Evolutionary conservation across 306 rosid genomes (phyloP).

Genomic region (Coriaria nepalensis): DNA sequence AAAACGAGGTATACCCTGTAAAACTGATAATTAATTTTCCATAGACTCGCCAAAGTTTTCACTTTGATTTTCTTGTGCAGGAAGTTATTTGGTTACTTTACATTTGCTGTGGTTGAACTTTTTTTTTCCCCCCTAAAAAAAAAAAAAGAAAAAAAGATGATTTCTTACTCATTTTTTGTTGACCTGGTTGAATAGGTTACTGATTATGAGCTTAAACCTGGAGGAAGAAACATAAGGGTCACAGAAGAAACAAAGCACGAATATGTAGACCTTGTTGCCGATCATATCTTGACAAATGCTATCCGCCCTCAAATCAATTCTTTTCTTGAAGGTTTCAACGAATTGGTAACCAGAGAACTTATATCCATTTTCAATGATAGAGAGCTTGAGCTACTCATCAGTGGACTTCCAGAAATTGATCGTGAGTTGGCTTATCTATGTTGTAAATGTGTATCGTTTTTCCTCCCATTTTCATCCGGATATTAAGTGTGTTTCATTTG

Average conservation of each 20-base stretch:
- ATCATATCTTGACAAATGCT: conserved; percentile 83
- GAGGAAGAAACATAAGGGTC: conserved; percentile 93
- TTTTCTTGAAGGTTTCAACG: conserved; percentile 74
- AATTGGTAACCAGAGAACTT: conserved; percentile 71
- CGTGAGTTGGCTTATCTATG: conserved; percentile 39
- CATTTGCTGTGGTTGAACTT: not conserved
- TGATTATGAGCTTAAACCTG: conserved; percentile 97
- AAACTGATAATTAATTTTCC: conserved; percentile 2
- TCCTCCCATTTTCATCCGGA: conserved; percentile 14
- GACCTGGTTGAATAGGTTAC: conserved; percentile 48
- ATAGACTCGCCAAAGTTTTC: not conserved
- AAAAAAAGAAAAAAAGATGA: too few species aligned
- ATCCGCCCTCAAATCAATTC: conserved; percentile 91
- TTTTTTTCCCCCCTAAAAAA: not conserved
- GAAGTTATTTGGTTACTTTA: too few species aligned
- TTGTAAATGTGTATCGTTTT: conserved; percentile 5
- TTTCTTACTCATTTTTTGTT: not conserved
- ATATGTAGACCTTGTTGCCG: conserved; percentile 98
- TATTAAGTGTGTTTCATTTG: conserved; percentile 18
- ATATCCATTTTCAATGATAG: conserved; percentile 84
- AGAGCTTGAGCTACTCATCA: conserved; percentile 97
- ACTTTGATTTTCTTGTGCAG: not conserved
- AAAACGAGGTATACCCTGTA: conserved; percentile 50
- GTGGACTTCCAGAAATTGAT: conserved; percentile 99
- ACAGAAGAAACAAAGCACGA: conserved; percentile 97